Base-by-base conservation (phyloP, 1,284 basidiomycete genomes). In the Cronartium quercuum region DNA sequence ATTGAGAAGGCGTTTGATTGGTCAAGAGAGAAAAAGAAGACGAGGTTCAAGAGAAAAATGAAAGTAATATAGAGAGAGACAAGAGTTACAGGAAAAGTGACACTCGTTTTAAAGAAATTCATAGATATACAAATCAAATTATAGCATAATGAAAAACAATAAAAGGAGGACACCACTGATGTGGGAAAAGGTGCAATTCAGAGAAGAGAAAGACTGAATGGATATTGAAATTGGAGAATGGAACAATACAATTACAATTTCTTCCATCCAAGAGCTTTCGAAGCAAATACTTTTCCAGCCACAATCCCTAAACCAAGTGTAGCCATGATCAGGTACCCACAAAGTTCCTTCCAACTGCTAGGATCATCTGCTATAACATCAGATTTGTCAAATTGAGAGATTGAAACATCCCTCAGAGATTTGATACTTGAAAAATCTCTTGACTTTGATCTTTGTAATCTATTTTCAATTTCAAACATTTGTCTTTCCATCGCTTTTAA, bases 301-400 rank as follows among this genome's bases (percentile, higher is more conserved):
- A 55, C 51, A 55, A 55, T 55, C n/a, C 51, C 51, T 55, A 55
- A 55, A 13, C 51, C 51, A 55, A 55, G 51, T 21, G 51, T 55
- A 55, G 51, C 51, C 51, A 55, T 55, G 29, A 55, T 24, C 6
- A 55, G n/a, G 29, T 55, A 55, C 29, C 51, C 51, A 55, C 51
- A 18, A 55, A 55, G 51, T 55, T 55, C 51, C n/a, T 24, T 55
- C 51, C 51, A 55, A n/a, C 51, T 55, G 10, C n/a, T 55, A 21
- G 51, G 51, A 21, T 55, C 51, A 55, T 55, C 51, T 6, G 51
- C 51, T 24, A 55, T 4, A 18, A 6, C 29, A 13, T 55, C 51
- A 55, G 51, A 55, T 55, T 24, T 55, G 2, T 21, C 18, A 55
- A 18, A n/a, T n/a, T n/a, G n/a, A n/a, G 51, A 21, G 6, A 18